Percentiles rank a stretch among this genome's conserved stretches.
These are phyloP conservation scores for Citeromyces matritensis DNA, from an alignment of 805 yeast genomes.

Conservation along the genomic window DNA sequence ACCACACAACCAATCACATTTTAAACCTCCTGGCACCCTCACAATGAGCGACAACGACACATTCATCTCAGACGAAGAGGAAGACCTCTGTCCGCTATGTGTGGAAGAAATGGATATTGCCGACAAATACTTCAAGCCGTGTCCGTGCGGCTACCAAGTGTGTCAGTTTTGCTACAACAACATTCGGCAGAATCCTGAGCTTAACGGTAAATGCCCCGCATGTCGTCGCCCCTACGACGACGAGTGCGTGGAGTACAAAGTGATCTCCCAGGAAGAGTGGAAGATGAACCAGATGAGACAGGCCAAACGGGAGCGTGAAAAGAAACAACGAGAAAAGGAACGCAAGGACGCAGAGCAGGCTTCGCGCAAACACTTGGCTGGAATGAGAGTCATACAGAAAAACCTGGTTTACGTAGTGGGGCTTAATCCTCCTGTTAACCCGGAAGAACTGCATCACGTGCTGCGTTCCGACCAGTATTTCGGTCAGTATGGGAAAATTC, in stretches of 20 bases:
- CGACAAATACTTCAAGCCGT: constrained; percentile 94
- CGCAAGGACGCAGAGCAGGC: constrained; percentile 80
- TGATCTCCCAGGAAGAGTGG: constrained; percentile 76
- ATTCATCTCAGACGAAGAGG: constrained; percentile 67
- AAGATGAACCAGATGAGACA: constrained; percentile 69
- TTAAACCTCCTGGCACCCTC: background rate
- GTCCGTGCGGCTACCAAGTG: constrained; percentile 98
- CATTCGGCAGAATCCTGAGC: constrained; percentile 87
- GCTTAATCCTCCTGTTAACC: constrained; percentile 72
- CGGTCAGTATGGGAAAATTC: constrained; percentile 96
- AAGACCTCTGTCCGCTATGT: constrained; percentile 83
- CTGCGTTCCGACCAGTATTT: constrained; percentile 84
- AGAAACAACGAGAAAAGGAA: constrained; percentile 80
- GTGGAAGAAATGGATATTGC: constrained; percentile 96
- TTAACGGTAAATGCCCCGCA: constrained; percentile 95
- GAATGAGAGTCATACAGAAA: constrained; percentile 96
- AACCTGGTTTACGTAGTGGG: constrained; percentile 95
- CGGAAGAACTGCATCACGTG: constrained; percentile 73
- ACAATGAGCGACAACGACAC: constrained; percentile 26
- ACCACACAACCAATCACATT: background rate
- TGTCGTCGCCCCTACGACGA: constrained; percentile 93
- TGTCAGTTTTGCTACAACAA: constrained; percentile 98
- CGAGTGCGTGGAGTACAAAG: constrained; percentile 77
- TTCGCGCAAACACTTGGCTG: constrained; percentile 80
- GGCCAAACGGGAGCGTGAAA: constrained; percentile 68